phyloP scores from a whole-genome alignment of 2,329 filamentous ascomycete genomes.

The Celoporthe dispersa region DNA sequence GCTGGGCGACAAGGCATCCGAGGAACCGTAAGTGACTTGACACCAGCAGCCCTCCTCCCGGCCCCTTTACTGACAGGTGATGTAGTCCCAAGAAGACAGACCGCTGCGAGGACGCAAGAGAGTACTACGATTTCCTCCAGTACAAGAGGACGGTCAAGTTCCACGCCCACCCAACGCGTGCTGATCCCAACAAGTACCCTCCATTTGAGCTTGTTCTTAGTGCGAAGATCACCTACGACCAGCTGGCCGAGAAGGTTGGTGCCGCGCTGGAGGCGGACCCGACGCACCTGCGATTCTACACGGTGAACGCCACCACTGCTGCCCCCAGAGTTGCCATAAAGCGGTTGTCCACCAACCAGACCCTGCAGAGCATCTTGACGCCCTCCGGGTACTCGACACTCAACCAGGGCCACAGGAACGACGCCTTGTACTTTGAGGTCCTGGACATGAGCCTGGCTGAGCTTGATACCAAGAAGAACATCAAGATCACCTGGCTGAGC shows the following conservation, averaged over 20 bases:
- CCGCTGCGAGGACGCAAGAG: constrained; percentile 71
- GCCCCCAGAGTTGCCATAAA: constrained; percentile 81
- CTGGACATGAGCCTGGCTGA: constrained; percentile 93
- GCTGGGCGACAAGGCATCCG: constrained; percentile 42
- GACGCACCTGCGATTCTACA: constrained; percentile 90
- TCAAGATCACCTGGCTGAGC: constrained; percentile 83
- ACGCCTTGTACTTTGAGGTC: constrained; percentile 89
- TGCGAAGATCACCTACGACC: constrained; percentile 88
- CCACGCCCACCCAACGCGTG: constrained; percentile 65
- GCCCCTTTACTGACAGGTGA: constrained; percentile 31
- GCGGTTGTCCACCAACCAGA: constrained; percentile 66
- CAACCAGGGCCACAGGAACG: constrained; percentile 70
- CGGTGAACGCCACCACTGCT: constrained; percentile 75
- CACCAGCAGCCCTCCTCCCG: neutral
- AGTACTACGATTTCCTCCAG: constrained; percentile 92
- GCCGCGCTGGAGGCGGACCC: constrained; percentile 76
- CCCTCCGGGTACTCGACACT: constrained; percentile 74
- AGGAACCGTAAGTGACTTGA: constrained; percentile 39
- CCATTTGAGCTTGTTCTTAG: constrained; percentile 79
- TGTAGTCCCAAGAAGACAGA: constrained; percentile 48
- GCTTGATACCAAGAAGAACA: constrained; percentile 85
- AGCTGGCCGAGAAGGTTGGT: constrained; percentile 81
- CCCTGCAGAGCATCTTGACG: constrained; percentile 77
- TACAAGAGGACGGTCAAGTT: constrained; percentile 83
- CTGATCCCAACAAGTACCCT: constrained; percentile 61